Evolutionary conservation across 805 yeast genomes (phyloP).

Genomic region (Candida gorgasii): DNA sequence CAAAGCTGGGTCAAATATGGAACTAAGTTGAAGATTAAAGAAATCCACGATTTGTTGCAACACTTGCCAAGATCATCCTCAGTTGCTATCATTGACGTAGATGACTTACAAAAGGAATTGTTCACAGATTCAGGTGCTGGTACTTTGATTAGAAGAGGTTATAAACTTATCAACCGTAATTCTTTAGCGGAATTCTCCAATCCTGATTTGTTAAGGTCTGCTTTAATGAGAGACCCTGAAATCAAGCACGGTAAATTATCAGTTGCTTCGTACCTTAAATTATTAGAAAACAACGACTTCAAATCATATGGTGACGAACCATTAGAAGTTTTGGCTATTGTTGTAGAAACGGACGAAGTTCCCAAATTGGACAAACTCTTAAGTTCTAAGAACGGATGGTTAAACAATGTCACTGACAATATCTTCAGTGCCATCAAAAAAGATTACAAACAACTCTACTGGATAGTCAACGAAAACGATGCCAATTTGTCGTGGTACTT

Average conservation of each 20-base stretch:
- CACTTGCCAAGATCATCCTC: constrained; percentile 96
- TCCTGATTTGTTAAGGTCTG: constrained; percentile 75
- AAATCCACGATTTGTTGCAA: constrained; percentile 90
- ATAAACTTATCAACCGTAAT: constrained; percentile 74
- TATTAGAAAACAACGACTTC: constrained; percentile 61
- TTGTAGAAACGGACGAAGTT: constrained; percentile 43
- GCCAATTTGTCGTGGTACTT: constrained; percentile 91
- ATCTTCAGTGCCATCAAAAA: constrained; percentile 79
- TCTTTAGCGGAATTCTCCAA: constrained; percentile 67
- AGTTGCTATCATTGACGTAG: constrained; percentile 94
- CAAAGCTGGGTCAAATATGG: constrained; percentile 99
- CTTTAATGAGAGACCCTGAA: constrained; percentile 74
- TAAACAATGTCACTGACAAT: constrained; percentile 94
- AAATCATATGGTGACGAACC: constrained; percentile 94
- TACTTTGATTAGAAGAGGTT: constrained; percentile 96
- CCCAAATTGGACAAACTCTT: constrained; percentile 83
- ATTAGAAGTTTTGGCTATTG: constrained; percentile 88
- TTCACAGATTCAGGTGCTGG: constrained; percentile 99
- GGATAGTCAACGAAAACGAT: constrained; percentile 91
- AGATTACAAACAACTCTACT: constrained; percentile 72
- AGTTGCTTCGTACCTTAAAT: constrained; percentile 79
- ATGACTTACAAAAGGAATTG: constrained; percentile 93
- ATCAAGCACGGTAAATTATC: constrained; percentile 68
- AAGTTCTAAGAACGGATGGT: constrained; percentile 91
- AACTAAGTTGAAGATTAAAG: constrained; percentile 94